These are phyloP conservation scores for Fusarium cicatricum DNA, from an alignment of 2,329 filamentous ascomycete genomes.

Conservation along the genomic window DNA sequence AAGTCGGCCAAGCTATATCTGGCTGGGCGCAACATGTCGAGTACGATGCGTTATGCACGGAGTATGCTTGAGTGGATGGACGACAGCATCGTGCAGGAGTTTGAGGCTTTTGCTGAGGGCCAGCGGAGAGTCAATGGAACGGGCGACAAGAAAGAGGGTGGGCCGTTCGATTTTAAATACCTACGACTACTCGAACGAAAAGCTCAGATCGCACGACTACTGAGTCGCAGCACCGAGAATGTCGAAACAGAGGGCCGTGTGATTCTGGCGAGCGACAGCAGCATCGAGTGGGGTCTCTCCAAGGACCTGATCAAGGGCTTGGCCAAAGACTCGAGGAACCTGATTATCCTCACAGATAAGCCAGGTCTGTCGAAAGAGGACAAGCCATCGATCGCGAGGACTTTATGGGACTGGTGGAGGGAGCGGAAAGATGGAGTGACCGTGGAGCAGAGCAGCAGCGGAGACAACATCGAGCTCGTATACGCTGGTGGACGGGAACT, in stretches of 20 bases:
- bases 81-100: constrained; percentile 90
- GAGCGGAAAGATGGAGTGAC: constrained; percentile 71
- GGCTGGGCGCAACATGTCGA: constrained; percentile 84
- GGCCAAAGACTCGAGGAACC: constrained; percentile 78
- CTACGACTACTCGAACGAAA: constrained; percentile 84
- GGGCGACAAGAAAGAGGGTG: constrained; percentile 63
- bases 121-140: constrained; percentile 56
- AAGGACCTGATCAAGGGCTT: constrained; percentile 79
- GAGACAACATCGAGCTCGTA: constrained; percentile 71
- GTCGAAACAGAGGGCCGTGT: constrained; percentile 67
- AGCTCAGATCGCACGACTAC: constrained; percentile 78
- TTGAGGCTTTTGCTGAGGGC: constrained; percentile 74
- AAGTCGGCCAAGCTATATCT: constrained; percentile 74
- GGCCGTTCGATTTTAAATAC: constrained; percentile 90
- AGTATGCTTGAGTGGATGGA: constrained; percentile 99
- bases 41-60: constrained; percentile 87
- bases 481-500: constrained; percentile 70
- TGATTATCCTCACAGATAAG: constrained; percentile 87
- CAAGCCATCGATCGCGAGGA: constrained; percentile 70
- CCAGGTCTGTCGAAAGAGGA: constrained; percentile 53
- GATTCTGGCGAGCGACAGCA: constrained; percentile 89
- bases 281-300: constrained; percentile 94
- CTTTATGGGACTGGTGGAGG: constrained; percentile 83
- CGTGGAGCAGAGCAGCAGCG: constrained; percentile 62
- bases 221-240: constrained; percentile 56